These are phyloP conservation scores for Yamadazyma blattariae DNA, from an alignment of 1,139 yeast species.

Conservation along the genomic window DNA sequence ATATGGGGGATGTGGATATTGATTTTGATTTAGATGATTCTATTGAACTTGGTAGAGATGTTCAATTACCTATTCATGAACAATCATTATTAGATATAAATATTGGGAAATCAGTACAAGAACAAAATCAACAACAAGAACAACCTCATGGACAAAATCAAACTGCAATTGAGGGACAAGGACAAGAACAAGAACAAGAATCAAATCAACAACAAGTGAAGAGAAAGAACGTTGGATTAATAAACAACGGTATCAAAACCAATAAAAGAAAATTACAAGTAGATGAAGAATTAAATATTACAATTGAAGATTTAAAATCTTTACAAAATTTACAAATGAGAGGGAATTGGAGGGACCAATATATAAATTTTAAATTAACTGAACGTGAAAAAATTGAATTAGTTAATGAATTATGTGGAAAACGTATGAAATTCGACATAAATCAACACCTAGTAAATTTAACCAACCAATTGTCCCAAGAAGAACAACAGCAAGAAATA, in stretches of 20 bases:
- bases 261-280: conserved; percentile 37
- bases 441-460: conserved; percentile 27
- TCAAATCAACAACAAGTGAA: conserved; percentile 11
- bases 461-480: conserved; percentile 27
- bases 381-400: conserved; percentile 34
- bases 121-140: no score
- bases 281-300: conserved; percentile 31
- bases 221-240: conserved; percentile 30
- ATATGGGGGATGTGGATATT: conserved; percentile 23
- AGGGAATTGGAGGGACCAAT: conserved; percentile 17
- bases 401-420: conserved; percentile 32
- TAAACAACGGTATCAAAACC: conserved; percentile 41
- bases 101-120: conserved; percentile 19
- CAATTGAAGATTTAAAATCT: conserved; percentile 31
- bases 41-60: conserved; percentile 50
- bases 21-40: conserved; percentile 35
- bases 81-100: conserved; percentile 27
- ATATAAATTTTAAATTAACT: conserved; percentile 25
- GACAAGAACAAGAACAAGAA: conserved; percentile 12
- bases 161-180: conserved; percentile 7
- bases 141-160: conserved; percentile 6
- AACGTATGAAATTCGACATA: conserved; percentile 36
- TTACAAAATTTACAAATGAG: conserved; percentile 26
- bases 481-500: conserved; percentile 17
- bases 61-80: conserved; percentile 24